Base-by-base conservation (phyloP, 805 yeast species). In the Cyberlindnera lachancei region DNA sequence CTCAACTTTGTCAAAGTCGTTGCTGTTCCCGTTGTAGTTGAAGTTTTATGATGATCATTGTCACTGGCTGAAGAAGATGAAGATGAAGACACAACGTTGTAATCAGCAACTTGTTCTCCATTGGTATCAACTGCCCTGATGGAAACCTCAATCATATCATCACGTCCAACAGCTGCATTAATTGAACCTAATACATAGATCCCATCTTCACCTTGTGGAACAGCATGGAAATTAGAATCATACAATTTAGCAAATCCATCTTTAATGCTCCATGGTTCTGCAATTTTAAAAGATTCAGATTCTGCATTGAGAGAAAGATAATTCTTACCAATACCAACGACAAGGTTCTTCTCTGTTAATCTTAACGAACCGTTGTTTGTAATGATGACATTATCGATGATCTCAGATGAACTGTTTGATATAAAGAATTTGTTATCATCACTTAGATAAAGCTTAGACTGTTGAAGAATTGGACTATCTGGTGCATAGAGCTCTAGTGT, bases 361-460 rank as follows among this genome's bases (percentile, higher is more conserved):
- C 13, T 7, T 3, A 40, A 31, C 3, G 48, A 36, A 7, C 44
- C 41, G 17, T 38, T 39, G 6, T 29, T 11, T 13, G 25, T 5
- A 17, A 38, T 23, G 2, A 6, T 13, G 3, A 23, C 42, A 2
- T 30, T 27, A 15, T 30, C 20, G 15, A 35, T 17, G n/a, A n/a
- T n/a, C n/a, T n/a, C n/a, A 3, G 31, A 24, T 6, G 37, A n/a
- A 11, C 20, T 8, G 12, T 30, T 35, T n/a, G 36, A 17, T 13
- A 41, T 19, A 19, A 25, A 29, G 23, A 37, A 21, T 25, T 31
- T 33, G 21, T 25, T 7, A 16, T 33, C 38, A 10, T 18, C 25
- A 37, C 18, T 51, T 30, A 13, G 45, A 45, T 27, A 46, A 35
- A 17, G 43, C 48, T 14, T 21, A 2, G 56, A 46, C 24, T 42